Evolutionary conservation across 176 grass and related monocot species (phyloP), one percentile per base, ranked within the genome.

Genomic region (Bothriochloa decipiens): DNA sequence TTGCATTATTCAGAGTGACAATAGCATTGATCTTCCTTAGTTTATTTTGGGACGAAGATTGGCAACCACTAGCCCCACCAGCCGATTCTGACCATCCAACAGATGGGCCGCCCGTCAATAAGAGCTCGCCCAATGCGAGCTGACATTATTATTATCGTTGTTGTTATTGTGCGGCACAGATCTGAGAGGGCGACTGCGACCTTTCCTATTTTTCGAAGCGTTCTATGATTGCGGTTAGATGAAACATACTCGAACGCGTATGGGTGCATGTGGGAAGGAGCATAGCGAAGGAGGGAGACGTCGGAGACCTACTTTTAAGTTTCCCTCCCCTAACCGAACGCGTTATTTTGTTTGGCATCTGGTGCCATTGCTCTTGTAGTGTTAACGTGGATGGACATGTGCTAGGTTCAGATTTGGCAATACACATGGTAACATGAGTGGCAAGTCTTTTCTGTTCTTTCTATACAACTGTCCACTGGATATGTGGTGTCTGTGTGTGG

Each of bases 191-290:
- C 37, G 81, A 84, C 81, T 0, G 23, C 3, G 85, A 57, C 85
- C 76, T 87, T 87, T 91, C 76, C 61, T 70, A 55, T 70, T 57
- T 75, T 87, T 63, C 87, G 63, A 91, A 84, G 89, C 81, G 68
- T 87, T 79, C 70, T 76, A 87, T 84, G 85, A 80, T 83, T 87
- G 89, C 69, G 62, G 80, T 87, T 80, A 35, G 89, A 90, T 69
- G 68, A 60, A 83, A 83, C 74, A 80, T 75, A 15, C 42, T 80
- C 80, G 53, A n/a, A n/a, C n/a, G n/a, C n/a, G n/a, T n/a, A n/a
- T n/a, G 15, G 36, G 23, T 79, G 79, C 84, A 79, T 90, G 83
- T 86, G 88, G 52, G 29, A 49, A 84, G 52, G 29, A 49, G 9
- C 5, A n/a, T 20, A 47, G 70, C 58, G n/a, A 61, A 5, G 0